phyloP scores from a whole-genome alignment of 129 eudicot species.

The Tagetes erecta region DNA sequence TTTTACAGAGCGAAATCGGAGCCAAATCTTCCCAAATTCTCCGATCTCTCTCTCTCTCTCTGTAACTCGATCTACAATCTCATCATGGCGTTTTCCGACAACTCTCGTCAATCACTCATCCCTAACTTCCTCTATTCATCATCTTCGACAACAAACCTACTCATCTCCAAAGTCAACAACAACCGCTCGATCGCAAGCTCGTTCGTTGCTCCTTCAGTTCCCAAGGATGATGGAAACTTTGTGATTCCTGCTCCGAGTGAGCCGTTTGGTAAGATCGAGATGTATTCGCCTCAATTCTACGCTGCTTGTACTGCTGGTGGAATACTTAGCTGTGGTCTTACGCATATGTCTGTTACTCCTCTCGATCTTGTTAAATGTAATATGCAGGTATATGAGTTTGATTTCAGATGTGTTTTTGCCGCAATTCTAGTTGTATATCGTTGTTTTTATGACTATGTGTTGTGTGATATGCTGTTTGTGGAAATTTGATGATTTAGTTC shows the following conservation, averaged over 20 bases:
- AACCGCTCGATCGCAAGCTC: conserved; percentile 21
- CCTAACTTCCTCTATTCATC: conserved; percentile 57
- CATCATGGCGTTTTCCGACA: conserved; percentile 43
- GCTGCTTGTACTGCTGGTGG: conserved; percentile 91
- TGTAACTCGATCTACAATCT: conserved; percentile 4
- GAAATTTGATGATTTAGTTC: neutral
- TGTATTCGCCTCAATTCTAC: conserved; percentile 72
- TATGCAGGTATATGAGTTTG: conserved; percentile 62
- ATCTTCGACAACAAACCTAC: conserved; percentile 38
- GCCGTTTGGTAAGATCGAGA: conserved; percentile 73
- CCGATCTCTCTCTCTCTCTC: conserved; percentile 33
- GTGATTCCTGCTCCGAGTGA: conserved; percentile 64
- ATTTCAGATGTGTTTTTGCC: neutral
- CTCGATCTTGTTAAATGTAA: conserved; percentile 94
- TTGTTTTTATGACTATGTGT: neutral
- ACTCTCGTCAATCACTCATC: conserved; percentile 51
- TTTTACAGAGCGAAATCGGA: conserved; percentile 25
- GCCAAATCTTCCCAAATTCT: conserved; percentile 6
- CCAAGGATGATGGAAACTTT: conserved; percentile 27
- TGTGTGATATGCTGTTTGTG: neutral
- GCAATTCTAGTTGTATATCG: neutral
- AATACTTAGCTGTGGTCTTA: conserved; percentile 81
- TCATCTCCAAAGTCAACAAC: conserved; percentile 15
- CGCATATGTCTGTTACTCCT: conserved; percentile 91
- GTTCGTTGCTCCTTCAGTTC: conserved; percentile 29